Evolutionary conservation across 371 early-diverging fungal species (phyloP), one percentile per base, ranked within the genome.

Genomic region (Entomophthora muscae): DNA sequence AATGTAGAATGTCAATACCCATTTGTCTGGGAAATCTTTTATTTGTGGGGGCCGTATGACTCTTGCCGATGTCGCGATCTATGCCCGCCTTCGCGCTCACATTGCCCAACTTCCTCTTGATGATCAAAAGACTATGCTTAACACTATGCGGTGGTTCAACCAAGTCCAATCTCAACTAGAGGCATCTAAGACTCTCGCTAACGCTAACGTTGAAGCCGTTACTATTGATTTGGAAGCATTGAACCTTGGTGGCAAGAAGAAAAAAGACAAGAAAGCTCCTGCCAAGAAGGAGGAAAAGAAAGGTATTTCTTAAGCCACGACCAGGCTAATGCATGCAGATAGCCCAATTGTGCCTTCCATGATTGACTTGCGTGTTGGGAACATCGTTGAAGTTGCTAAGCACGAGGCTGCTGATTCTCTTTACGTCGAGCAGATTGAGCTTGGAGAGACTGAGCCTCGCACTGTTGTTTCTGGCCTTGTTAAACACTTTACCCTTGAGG

Each of bases 391-490:
- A 21, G 90, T 84, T 62, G 78, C 84, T 72, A 85, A 85, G 73
- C 98, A 97, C 72, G 89, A 89, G 28, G 91, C 88, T 65, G 95
- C 95, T 13, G 95, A 95, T 66, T 76, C 89, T 1, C 78, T 97
- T 30, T 95, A 95, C 66, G 93, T 97, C 27, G 98, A 97, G 75
- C 76, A 86, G 65, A 90, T 97, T 64, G 95, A 96, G 67, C 67
- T 83, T 30, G 95, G 95, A 64, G 95, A 95, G 68, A 84, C 75
- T 22, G 77, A 81, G 53, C 93, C 88, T 53, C 80, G 98, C 32
- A 88, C 85, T 1, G 88, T 97, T 22, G 91, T 95, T 1, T 88
- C 89, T 29, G 98, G 98, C 12, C 79, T 97, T 57, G 95, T 94
- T 66, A 89, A 89, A 67, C 88, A 88, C 76, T 84, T 94, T 68